A percentile compares a stretch with the other conserved stretches of the same genome.
phyloP scores from a whole-genome alignment of 805 yeast genomes.

The Monosporozyma yasuniensis region DNA sequence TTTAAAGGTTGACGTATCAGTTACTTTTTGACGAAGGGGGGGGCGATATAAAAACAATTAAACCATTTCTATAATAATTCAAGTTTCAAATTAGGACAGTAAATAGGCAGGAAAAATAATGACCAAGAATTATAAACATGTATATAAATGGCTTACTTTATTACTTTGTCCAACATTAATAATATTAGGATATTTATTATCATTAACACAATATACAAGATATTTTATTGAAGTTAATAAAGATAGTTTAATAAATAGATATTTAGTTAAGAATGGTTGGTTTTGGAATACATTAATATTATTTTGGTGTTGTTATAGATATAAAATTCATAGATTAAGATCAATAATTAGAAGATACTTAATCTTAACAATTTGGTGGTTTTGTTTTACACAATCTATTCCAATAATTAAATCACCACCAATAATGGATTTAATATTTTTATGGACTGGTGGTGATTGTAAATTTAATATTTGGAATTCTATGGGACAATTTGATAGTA shows the following conservation, averaged over 20 bases:
- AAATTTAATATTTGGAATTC: slow-evolving; percentile 19
- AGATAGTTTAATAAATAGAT: slow-evolving; percentile 57
- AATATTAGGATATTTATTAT: slow-evolving; percentile 39
- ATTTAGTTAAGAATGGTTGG: slow-evolving; percentile 89
- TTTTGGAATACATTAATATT: slow-evolving; percentile 61
- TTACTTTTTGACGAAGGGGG: no score
- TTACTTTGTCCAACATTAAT: slow-evolving; percentile 37
- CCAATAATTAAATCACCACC: slow-evolving; percentile 46
- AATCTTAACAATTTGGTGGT: slow-evolving; percentile 71
- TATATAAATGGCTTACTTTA: slow-evolving; percentile 3
- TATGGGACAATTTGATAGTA: not conserved
- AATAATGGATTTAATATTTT: slow-evolving; percentile 77
- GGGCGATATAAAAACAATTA: no score
- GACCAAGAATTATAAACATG: not conserved
- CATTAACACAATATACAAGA: not conserved
- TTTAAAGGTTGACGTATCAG: not conserved
- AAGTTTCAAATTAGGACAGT: no score
- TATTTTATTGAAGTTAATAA: slow-evolving; percentile 33
- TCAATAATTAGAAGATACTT: slow-evolving; percentile 32
- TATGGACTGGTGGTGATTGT: slow-evolving; percentile 79
- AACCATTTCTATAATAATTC: no score
- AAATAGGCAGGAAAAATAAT: not conserved
- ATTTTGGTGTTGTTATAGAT: slow-evolving; percentile 18
- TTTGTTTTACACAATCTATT: slow-evolving; percentile 67
- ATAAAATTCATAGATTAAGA: slow-evolving; percentile 4